phyloP scores from a whole-genome alignment of 805 yeast species.

The Kodamaea hsintzibuensis region DNA sequence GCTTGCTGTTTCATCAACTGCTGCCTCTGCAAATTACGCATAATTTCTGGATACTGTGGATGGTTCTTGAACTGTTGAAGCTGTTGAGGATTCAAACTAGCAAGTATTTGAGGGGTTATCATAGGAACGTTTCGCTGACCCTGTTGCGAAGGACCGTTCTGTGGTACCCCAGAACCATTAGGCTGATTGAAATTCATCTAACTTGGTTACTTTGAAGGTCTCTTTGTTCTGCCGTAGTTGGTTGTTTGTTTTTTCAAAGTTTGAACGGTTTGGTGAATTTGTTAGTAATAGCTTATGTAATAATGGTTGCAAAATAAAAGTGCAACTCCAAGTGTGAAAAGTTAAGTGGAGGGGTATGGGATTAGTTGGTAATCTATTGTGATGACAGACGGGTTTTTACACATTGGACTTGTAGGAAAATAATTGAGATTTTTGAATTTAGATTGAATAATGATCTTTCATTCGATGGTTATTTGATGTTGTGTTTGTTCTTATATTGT shows the following conservation, averaged over 20 bases:
- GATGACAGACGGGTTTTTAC: too few relatives aligned
- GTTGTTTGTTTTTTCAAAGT: not conserved
- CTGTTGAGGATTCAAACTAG: constrained; percentile 41
- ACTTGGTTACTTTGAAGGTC: not conserved
- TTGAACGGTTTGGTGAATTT: not conserved
- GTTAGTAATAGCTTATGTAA: not conserved
- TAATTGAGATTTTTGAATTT: too few relatives aligned
- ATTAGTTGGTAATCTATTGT: too few relatives aligned
- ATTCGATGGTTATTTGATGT: too few relatives aligned
- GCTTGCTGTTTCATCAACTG: constrained; percentile 40
- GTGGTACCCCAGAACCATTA: constrained; percentile 19
- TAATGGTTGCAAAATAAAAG: not conserved
- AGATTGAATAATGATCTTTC: too few relatives aligned
- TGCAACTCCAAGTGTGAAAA: not conserved
- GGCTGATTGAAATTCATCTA: constrained; percentile 20
- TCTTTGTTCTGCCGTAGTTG: not conserved
- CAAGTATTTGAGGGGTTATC: constrained; percentile 25
- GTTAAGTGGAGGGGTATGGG: too few relatives aligned
- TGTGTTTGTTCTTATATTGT: too few relatives aligned
- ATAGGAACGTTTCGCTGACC: constrained; percentile 22
- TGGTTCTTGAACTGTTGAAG: constrained; percentile 43
- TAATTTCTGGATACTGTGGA: constrained; percentile 43
- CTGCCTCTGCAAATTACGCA: constrained; percentile 42
- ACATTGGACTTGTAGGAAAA: too few relatives aligned
- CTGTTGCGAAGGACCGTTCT: constrained; percentile 11